Percentiles rank a stretch among this genome's conserved stretches.
These are phyloP conservation scores for Angomonas deanei DNA, from an alignment of 208 protist species.

Conservation along the genomic window DNA sequence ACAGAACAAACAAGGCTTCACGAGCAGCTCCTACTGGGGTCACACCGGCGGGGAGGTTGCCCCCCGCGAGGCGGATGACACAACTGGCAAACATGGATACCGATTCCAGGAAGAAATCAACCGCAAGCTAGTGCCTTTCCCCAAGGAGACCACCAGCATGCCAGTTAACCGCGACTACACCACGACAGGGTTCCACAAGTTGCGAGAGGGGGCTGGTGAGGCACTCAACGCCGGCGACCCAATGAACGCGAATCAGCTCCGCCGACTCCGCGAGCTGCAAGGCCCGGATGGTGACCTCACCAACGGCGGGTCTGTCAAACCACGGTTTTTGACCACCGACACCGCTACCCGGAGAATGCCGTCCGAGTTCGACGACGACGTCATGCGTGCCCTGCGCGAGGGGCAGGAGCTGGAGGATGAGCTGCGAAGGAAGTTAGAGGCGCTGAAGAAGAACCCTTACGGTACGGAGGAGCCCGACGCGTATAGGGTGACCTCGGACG, in stretches of 20 bases:
- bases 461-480: conserved; percentile 30
- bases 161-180: conserved; percentile 68
- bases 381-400: conserved; percentile 44
- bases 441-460: conserved; percentile 52
- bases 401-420: conserved; percentile 42
- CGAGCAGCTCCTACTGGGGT: conserved; percentile 83
- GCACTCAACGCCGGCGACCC: conserved; percentile 19
- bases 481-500: conserved; percentile 79
- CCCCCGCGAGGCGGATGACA: conserved; percentile 71
- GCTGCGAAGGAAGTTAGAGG: conserved; percentile 20
- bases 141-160: conserved; percentile 70
- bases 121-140: conserved; percentile 79
- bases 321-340: conserved; percentile 56
- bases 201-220: conserved; percentile 29
- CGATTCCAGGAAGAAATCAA: conserved; percentile 79
- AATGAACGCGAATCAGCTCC: conserved; percentile 62
- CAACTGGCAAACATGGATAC: conserved; percentile 41
- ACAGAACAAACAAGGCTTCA: conserved; percentile 52
- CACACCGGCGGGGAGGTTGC: conserved; percentile 64
- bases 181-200: conserved; percentile 54
- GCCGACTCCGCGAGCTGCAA: conserved; percentile 34
- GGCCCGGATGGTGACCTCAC: neutral
- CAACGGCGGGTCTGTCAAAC: conserved; percentile 24
- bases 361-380: conserved; percentile 53
- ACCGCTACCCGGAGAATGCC: conserved; percentile 62